These are phyloP conservation scores for Dipodascopsis tothii DNA, from an alignment of 805 yeast species.

Conservation along the genomic window DNA sequence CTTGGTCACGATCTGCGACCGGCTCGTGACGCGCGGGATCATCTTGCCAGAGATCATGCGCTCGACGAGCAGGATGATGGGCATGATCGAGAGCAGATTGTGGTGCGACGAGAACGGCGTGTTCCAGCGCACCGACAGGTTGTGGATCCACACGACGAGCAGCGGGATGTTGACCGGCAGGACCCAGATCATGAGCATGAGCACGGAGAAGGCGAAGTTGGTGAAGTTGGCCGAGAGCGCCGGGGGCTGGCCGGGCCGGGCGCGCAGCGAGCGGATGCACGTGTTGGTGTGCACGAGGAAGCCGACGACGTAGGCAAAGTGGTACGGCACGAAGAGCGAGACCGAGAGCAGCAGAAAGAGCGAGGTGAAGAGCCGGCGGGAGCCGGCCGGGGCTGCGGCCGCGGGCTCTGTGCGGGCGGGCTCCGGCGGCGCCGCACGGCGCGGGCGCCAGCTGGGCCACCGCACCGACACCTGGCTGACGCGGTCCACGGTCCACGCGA, in stretches of 20 bases:
- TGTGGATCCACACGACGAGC: slow-evolving; percentile 72
- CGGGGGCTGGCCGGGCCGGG: slow-evolving; percentile 1
- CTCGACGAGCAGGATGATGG: slow-evolving; percentile 56
- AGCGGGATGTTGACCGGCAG: slow-evolving; percentile 74
- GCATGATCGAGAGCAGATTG: slow-evolving; percentile 67
- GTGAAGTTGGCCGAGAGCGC: slow-evolving; percentile 30
- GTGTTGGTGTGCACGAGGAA: slow-evolving; percentile 52
- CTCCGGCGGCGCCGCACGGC: background rate
- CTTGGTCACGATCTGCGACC: slow-evolving; percentile 33
- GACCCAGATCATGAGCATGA: slow-evolving; percentile 67
- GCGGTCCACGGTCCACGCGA: slow-evolving; percentile 4
- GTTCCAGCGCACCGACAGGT: slow-evolving; percentile 66
- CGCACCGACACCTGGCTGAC: background rate
- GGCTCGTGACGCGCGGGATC: slow-evolving; percentile 36
- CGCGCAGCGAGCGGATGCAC: slow-evolving; percentile 31
- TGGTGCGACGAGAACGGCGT: slow-evolving; percentile 85
- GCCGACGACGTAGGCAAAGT: slow-evolving; percentile 61
- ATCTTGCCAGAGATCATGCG: slow-evolving; percentile 44
- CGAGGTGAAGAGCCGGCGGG: slow-evolving; percentile 16
- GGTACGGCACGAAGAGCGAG: slow-evolving; percentile 67
- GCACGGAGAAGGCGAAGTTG: slow-evolving; percentile 56
- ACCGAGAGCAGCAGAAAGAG: slow-evolving; percentile 39
- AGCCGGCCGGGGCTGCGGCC: too few relatives aligned
- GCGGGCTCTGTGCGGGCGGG: background rate
- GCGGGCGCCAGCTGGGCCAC: background rate